These are phyloP conservation scores for Lachnellula occidentalis DNA, from an alignment of 2,329 filamentous ascomycete species.

Conservation along the genomic window DNA sequence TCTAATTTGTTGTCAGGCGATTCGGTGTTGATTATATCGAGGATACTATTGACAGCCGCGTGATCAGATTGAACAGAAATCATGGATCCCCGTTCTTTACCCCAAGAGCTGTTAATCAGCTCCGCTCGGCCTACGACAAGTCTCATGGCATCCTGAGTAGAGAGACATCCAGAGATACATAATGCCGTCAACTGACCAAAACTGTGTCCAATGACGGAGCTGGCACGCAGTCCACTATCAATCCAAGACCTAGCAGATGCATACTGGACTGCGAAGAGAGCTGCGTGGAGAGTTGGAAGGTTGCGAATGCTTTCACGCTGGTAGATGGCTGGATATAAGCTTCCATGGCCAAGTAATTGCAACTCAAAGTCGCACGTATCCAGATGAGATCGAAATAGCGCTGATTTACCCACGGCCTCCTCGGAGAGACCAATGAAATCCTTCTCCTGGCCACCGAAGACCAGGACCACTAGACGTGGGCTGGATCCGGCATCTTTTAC, in stretches of 20 bases:
- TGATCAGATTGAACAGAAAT: constrained; percentile 22
- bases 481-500: not conserved
- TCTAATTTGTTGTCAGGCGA: not conserved
- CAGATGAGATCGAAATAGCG: constrained; percentile 10
- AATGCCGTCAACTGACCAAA: constrained; percentile 37
- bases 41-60: not conserved
- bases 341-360: not conserved
- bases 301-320: constrained; percentile 4
- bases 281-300: constrained; percentile 10
- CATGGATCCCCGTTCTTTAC: constrained; percentile 33
- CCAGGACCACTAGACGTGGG: not conserved
- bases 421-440: constrained; percentile 1
- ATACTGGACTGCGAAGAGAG: constrained; percentile 17
- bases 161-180: constrained; percentile 30
- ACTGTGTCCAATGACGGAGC: constrained; percentile 32
- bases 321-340: constrained; percentile 17
- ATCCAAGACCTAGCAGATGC: constrained; percentile 17
- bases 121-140: constrained; percentile 30
- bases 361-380: constrained; percentile 11
- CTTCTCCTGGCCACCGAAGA: constrained; percentile 1
- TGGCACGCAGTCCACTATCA: constrained; percentile 8
- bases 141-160: constrained; percentile 29
- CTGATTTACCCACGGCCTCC: not conserved
- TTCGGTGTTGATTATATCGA: not conserved
- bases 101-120: constrained; percentile 32